Evolutionary conservation across 2,329 filamentous ascomycete species (phyloP).

Genomic region (Pseudogymnoascus sp.): DNA sequence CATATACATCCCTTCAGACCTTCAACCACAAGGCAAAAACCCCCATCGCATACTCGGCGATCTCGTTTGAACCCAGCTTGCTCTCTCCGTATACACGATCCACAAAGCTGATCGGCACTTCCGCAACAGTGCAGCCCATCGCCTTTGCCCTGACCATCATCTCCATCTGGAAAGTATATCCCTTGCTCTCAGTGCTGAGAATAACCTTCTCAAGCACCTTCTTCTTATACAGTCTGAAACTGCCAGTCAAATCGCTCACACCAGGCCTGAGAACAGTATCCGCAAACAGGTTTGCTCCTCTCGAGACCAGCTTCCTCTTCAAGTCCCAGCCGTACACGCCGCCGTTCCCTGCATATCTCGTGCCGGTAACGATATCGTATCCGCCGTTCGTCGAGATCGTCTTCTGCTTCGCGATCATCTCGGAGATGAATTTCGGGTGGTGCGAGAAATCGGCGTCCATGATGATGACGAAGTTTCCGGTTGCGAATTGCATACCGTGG

Average conservation of each 20-base stretch:
- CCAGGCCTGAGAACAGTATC: constrained; percentile 89
- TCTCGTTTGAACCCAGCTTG: constrained; percentile 91
- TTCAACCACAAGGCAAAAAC: constrained; percentile 70
- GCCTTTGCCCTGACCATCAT: constrained; percentile 97
- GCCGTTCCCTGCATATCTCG: constrained; percentile 79
- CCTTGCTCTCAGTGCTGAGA: constrained; percentile 83
- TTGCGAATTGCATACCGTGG: constrained; percentile 81
- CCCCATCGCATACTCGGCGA: constrained; percentile 90
- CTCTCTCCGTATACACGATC: constrained; percentile 92
- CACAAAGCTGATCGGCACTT: constrained; percentile 94
- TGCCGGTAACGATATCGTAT: constrained; percentile 98
- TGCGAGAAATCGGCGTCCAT: constrained; percentile 99
- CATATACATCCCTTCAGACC: constrained; percentile 40
- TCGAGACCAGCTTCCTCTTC: constrained; percentile 55
- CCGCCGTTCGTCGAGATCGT: constrained; percentile 42
- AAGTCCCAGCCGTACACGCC: constrained; percentile 97
- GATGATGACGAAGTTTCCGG: constrained; percentile 95
- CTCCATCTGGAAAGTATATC: constrained; percentile 99
- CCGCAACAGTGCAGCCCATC: constrained; percentile 86
- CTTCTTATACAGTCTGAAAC: constrained; percentile 92
- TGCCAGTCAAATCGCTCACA: constrained; percentile 91
- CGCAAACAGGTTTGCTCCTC: constrained; percentile 89
- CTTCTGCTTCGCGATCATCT: constrained; percentile 80
- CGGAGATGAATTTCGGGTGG: constrained; percentile 96
- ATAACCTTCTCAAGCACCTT: constrained; percentile 84